A percentile compares a stretch with the other conserved stretches of the same genome.
Evolutionary conservation across 169 alveolate species (phyloP).

Genomic region (Cyclospora cayetanensis): DNA sequence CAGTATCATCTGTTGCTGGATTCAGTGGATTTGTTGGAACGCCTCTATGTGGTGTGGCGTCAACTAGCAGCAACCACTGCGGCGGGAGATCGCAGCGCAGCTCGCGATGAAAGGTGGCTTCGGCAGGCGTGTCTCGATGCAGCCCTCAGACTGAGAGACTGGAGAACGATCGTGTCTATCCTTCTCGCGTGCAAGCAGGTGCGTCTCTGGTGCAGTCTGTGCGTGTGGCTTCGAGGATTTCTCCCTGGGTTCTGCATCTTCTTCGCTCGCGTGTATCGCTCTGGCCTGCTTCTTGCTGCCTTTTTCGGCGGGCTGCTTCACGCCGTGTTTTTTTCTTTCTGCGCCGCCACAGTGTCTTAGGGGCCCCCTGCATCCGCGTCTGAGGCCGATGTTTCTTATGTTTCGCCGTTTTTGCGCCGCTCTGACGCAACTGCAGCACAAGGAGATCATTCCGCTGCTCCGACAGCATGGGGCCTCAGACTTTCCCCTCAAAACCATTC

Average conservation of each 20-base stretch:
- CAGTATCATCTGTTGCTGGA: constrained; percentile 75
- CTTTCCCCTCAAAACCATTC: background rate
- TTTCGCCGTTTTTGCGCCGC: background rate
- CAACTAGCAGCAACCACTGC: background rate
- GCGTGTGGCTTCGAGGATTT: background rate
- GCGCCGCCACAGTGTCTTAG: background rate
- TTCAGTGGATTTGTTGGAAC: constrained; percentile 8
- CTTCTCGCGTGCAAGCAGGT: constrained; percentile 62
- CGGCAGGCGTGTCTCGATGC: constrained; percentile 65
- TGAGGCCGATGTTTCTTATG: too few relatives aligned
- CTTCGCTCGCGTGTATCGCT: background rate
- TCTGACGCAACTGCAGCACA: constrained; percentile 13
- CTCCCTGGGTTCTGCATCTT: background rate
- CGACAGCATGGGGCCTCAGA: constrained; percentile 27
- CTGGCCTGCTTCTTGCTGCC: background rate
- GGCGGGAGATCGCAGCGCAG: background rate
- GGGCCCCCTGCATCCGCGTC: background rate
- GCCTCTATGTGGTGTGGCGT: constrained; percentile 22
- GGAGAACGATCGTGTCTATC: constrained; percentile 56
- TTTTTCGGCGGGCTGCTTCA: background rate
- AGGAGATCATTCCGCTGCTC: constrained; percentile 33
- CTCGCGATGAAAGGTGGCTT: constrained; percentile 34
- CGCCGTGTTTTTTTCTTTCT: background rate
- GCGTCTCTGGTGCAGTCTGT: background rate
- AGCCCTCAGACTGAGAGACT: constrained; percentile 41